Evolutionary conservation across 495 filamentous ascomycete species (phyloP).

Genomic region (Usnea hakonensis): DNA sequence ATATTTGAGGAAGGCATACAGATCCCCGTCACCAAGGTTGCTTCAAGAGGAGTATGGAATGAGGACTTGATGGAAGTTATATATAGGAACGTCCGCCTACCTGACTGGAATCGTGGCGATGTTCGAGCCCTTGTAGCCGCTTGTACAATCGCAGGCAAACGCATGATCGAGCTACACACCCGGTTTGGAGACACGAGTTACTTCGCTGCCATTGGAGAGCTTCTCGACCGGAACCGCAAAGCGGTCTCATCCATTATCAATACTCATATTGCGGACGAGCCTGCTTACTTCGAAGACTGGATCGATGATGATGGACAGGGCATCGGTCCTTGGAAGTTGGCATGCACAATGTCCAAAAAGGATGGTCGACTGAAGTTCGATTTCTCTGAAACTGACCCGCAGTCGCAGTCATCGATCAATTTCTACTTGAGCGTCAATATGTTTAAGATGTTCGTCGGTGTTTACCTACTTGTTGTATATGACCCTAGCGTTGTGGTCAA

Average conservation of each 20-base stretch:
- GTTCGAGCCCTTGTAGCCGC: constrained; percentile 41
- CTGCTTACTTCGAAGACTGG: constrained; percentile 42
- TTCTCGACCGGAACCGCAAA: constrained; percentile 38
- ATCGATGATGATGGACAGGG: constrained; percentile 48
- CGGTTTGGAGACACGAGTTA: constrained; percentile 39
- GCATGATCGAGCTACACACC: constrained; percentile 38
- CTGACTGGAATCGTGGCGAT: constrained; percentile 44
- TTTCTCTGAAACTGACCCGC: constrained; percentile 42
- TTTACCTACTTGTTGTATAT: constrained; percentile 42
- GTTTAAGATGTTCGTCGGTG: constrained; percentile 48
- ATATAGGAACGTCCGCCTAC: constrained; percentile 42
- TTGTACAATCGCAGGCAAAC: constrained; percentile 38
- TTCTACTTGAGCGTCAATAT: constrained; percentile 44
- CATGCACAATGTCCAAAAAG: constrained; percentile 41
- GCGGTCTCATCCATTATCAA: constrained; percentile 40
- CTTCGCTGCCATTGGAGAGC: constrained; percentile 36
- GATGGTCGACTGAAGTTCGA: constrained; percentile 37
- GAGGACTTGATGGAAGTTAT: constrained; percentile 37
- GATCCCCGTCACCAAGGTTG: constrained; percentile 44
- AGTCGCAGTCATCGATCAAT: constrained; percentile 43
- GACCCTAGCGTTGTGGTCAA: constrained; percentile 40
- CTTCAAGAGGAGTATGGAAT: constrained; percentile 38
- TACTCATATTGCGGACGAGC: constrained; percentile 36
- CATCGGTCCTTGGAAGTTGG: constrained; percentile 40
- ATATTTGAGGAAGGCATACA: constrained; percentile 47